A percentile compares a stretch with the other conserved stretches of the same genome.
These are phyloP conservation scores for Candida buenavistaensis DNA, from an alignment of 1,139 yeast species.

Conservation along the genomic window DNA sequence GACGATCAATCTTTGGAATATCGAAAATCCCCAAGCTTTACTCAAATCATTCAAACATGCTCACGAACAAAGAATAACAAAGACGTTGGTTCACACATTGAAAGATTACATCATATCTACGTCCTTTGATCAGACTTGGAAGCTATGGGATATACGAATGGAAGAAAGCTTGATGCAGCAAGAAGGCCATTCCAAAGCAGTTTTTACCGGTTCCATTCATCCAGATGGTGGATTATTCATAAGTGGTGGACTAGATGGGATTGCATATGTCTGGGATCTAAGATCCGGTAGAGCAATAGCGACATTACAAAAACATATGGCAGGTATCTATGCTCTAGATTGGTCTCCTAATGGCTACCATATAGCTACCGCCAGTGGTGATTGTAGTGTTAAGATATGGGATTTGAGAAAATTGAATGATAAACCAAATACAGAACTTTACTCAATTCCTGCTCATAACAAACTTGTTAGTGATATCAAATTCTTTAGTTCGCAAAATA, in stretches of 20 bases:
- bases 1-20: slow-evolving; percentile 47
- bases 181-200: slow-evolving; percentile 84
- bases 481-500: slow-evolving; percentile 36
- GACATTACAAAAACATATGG: slow-evolving; percentile 64
- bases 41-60: slow-evolving; percentile 23
- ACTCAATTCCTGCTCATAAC: slow-evolving; percentile 74
- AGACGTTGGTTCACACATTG: slow-evolving; percentile 65
- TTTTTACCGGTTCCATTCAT: slow-evolving; percentile 65
- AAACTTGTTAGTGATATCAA: slow-evolving; percentile 69
- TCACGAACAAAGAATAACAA: slow-evolving; percentile 61
- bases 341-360: slow-evolving; percentile 80
- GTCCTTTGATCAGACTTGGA: slow-evolving; percentile 87
- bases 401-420: slow-evolving; percentile 57
- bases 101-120: slow-evolving; percentile 62
- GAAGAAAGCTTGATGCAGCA: slow-evolving; percentile 44
- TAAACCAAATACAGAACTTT: slow-evolving; percentile 32
- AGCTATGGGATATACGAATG: slow-evolving; percentile 72
- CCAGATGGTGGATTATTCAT: slow-evolving; percentile 76
- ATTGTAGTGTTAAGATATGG: slow-evolving; percentile 81
- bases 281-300: slow-evolving; percentile 71
- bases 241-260: slow-evolving; percentile 79
- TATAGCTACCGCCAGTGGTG: slow-evolving; percentile 83
- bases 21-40: slow-evolving; percentile 18
- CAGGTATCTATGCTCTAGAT: slow-evolving; percentile 68
- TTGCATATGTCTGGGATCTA: slow-evolving; percentile 81